These are phyloP conservation scores for Chytriomyces sp. DNA, from an alignment of 192 early-diverging fungal species.

Conservation along the genomic window DNA sequence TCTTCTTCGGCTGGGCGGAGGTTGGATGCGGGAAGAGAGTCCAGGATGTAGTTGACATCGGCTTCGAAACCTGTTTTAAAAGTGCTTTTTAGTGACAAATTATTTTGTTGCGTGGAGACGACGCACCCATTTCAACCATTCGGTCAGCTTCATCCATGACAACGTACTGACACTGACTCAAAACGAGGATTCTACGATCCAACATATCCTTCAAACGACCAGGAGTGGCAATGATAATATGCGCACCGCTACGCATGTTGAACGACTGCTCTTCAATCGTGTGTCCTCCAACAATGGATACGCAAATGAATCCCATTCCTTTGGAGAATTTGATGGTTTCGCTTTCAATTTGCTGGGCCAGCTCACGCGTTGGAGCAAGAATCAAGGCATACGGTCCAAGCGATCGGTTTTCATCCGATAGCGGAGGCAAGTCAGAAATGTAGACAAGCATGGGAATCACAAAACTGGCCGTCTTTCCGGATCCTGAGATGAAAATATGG, in stretches of 20 bases:
- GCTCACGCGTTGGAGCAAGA: slow-evolving; percentile 94
- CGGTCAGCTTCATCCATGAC: slow-evolving; percentile 99
- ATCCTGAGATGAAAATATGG: slow-evolving; percentile 51
- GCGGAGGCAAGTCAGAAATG: slow-evolving; percentile 78
- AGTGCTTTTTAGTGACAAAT: not conserved
- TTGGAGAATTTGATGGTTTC: slow-evolving; percentile 90
- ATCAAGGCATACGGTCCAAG: slow-evolving; percentile 94
- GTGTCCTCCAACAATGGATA: slow-evolving; percentile 70
- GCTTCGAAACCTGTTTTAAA: slow-evolving; percentile 73
- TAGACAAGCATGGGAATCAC: slow-evolving; percentile 94
- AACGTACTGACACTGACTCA: slow-evolving; percentile 94
- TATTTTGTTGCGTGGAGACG: not conserved
- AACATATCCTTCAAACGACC: slow-evolving; percentile 93
- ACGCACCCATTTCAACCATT: slow-evolving; percentile 58
- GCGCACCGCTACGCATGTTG: slow-evolving; percentile 87
- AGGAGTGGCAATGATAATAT: slow-evolving; percentile 98
- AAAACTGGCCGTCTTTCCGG: slow-evolving; percentile 96
- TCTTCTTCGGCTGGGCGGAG: slow-evolving; percentile 78
- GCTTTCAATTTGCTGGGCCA: slow-evolving; percentile 95
- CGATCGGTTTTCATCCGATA: slow-evolving; percentile 77
- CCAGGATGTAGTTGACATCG: slow-evolving; percentile 95
- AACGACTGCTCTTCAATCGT: slow-evolving; percentile 87
- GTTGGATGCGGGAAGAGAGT: slow-evolving; percentile 89
- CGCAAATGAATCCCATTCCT: slow-evolving; percentile 83
- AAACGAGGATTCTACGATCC: slow-evolving; percentile 84